These are phyloP conservation scores for Leptomonas seymouri DNA, from an alignment of 208 protist genomes.

Conservation along the genomic window DNA sequence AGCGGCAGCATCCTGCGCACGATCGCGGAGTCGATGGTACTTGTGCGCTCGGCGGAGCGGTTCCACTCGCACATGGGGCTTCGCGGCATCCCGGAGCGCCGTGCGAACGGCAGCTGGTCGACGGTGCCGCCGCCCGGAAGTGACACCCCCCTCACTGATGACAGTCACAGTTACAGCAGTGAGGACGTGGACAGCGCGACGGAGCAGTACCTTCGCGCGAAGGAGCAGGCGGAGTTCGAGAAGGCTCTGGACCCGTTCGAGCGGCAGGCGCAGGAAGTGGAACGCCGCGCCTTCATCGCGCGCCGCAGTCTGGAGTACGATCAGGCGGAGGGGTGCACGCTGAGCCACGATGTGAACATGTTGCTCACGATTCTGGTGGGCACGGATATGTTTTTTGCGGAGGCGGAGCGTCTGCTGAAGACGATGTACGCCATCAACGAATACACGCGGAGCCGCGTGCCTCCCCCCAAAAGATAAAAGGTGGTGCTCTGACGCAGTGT, in stretches of 20 bases:
- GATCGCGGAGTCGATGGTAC: constrained; percentile 20
- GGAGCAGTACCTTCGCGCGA: constrained; percentile 11
- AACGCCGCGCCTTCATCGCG: constrained; percentile 28
- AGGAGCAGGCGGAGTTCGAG: constrained; percentile 14
- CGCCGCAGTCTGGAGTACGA: constrained; percentile 27
- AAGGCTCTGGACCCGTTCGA: constrained; percentile 27
- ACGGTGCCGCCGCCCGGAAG: no score
- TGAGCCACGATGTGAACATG: constrained; percentile 65
- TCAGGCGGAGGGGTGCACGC: constrained; percentile 36
- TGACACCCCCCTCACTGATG: no score
- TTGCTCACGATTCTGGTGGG: constrained; percentile 60
- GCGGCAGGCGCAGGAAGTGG: constrained; percentile 31
- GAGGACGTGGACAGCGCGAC: constrained; percentile 6
- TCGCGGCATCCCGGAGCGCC: neutral
- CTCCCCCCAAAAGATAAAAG: constrained; percentile 4
- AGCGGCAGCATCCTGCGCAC: constrained; percentile 24
- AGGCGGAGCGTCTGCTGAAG: constrained; percentile 52
- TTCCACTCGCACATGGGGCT: constrained; percentile 13
- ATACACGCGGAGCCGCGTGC: constrained; percentile 46
- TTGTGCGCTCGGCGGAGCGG: constrained; percentile 20
- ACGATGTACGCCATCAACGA: constrained; percentile 55
- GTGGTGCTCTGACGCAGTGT: no score
- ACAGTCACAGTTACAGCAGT: neutral
- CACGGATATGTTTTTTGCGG: constrained; percentile 62
- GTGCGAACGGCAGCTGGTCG: neutral